Conservation (phyloP, 805 yeast genomes). For the Ascoidea asiatica region DNA sequence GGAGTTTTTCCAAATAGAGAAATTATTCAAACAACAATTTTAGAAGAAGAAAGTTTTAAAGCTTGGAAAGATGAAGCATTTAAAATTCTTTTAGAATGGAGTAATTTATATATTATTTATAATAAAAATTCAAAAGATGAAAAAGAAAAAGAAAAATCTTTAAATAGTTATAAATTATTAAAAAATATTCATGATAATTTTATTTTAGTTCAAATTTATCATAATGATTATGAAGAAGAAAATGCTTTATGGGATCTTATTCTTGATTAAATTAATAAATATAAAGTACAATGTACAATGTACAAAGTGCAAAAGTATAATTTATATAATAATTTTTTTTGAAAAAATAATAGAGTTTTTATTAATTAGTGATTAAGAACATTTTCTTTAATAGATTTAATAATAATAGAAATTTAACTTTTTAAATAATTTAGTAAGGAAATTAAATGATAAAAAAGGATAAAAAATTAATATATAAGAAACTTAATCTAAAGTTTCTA, state of each 20-base stretch:
- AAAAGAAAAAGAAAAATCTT: constrained; percentile 22
- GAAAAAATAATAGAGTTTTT: too few species aligned
- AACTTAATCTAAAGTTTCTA: background rate
- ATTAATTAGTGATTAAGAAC: too few species aligned
- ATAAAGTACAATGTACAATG: too few species aligned
- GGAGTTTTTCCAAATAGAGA: constrained; percentile 91
- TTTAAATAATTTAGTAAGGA: too few species aligned
- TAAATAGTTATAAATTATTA: constrained; percentile 44
- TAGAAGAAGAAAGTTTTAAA: constrained; percentile 82
- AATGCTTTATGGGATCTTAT: constrained; percentile 66
- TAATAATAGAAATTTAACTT: too few species aligned
- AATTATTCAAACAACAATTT: constrained; percentile 81
- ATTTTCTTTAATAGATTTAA: too few species aligned
- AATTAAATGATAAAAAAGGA: too few species aligned
- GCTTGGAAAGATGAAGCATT: constrained; percentile 98
- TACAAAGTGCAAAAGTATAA: too few species aligned
- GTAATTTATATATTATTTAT: constrained; percentile 45
- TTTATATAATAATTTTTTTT: too few species aligned
- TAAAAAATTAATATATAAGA: too few species aligned
- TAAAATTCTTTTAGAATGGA: constrained; percentile 87
- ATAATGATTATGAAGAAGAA: constrained; percentile 69
- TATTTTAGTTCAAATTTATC: constrained; percentile 71
- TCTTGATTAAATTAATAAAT: background rate
- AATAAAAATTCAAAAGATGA: constrained; percentile 2
- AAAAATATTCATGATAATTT: constrained; percentile 47